phyloP scores from a whole-genome alignment of 163 green algal genomes.

The Picocystis sp. region DNA sequence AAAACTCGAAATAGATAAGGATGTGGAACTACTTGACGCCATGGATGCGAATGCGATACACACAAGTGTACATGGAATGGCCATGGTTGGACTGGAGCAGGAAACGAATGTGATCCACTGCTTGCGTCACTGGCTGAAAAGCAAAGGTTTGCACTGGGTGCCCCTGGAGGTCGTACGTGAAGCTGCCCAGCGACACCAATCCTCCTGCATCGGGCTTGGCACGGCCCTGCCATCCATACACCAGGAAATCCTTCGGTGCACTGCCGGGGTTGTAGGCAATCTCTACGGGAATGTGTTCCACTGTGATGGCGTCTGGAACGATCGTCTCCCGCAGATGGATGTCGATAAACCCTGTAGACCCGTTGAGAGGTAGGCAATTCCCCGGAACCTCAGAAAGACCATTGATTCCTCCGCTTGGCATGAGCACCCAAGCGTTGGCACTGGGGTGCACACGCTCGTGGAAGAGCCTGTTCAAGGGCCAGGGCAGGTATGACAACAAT shows the following conservation, averaged over 20 bases:
- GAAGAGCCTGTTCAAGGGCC: constrained; percentile 12
- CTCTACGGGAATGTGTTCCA: constrained; percentile 24
- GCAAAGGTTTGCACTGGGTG: constrained; percentile 2
- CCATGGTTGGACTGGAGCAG: constrained; percentile 26
- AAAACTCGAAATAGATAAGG: no score
- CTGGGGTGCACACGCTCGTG: constrained; percentile 2
- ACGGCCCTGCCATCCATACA: constrained; percentile 9
- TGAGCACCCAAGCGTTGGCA: neutral
- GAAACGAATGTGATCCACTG: constrained; percentile 15
- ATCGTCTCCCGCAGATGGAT: constrained; percentile 18
- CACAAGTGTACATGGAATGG: constrained; percentile 23
- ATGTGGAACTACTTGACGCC: constrained; percentile 1
- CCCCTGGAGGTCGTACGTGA: neutral
- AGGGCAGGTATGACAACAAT: no score
- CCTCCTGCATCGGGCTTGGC: constrained; percentile 2
- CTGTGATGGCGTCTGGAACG: constrained; percentile 16
- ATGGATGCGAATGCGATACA: constrained; percentile 31
- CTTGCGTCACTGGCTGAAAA: neutral
- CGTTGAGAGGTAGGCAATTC: constrained; percentile 25
- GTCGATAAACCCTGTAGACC: constrained; percentile 20
- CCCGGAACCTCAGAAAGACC: constrained; percentile 10
- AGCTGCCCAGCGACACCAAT: neutral
- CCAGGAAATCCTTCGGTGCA: constrained; percentile 15
- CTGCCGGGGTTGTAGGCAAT: constrained; percentile 22
- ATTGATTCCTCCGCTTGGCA: neutral